Evolutionary conservation across 768 basidiomycete species (phyloP).

Genomic region (Suillus placidus): DNA sequence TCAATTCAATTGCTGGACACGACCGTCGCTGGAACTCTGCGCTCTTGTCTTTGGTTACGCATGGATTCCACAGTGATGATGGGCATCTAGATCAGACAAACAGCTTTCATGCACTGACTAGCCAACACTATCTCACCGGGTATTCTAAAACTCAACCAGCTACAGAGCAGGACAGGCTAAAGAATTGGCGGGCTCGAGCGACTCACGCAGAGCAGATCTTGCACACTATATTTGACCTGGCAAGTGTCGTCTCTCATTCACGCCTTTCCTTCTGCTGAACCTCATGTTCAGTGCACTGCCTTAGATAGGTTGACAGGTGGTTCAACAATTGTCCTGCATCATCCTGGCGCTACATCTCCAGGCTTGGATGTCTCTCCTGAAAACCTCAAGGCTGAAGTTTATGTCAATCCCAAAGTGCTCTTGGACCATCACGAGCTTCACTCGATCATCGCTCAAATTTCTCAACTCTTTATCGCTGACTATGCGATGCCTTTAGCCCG

Average conservation of each 20-base stretch:
- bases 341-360: no score
- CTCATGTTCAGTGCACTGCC: not conserved
- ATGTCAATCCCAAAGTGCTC: no score
- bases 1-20: not conserved
- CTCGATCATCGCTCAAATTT: not conserved
- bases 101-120: not conserved
- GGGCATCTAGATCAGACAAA: not conserved
- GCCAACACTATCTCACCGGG: not conserved
- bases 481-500: not conserved
- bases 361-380: no score
- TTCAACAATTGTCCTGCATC: no score
- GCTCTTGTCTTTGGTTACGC: not conserved
- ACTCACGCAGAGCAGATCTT: not conserved
- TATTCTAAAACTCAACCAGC: not conserved
- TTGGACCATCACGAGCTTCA: not conserved
- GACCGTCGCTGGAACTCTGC: not conserved
- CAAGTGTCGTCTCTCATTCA: not conserved
- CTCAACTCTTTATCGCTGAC: not conserved
- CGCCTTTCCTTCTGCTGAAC: not conserved
- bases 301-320: no score
- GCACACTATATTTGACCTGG: not conserved
- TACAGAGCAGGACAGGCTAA: not conserved
- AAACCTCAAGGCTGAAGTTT: no score
- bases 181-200: not conserved
- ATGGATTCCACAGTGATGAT: not conserved